phyloP scores from a whole-genome alignment of 176 grass and related monocot species.

The Triticum dicoccoides region DNA sequence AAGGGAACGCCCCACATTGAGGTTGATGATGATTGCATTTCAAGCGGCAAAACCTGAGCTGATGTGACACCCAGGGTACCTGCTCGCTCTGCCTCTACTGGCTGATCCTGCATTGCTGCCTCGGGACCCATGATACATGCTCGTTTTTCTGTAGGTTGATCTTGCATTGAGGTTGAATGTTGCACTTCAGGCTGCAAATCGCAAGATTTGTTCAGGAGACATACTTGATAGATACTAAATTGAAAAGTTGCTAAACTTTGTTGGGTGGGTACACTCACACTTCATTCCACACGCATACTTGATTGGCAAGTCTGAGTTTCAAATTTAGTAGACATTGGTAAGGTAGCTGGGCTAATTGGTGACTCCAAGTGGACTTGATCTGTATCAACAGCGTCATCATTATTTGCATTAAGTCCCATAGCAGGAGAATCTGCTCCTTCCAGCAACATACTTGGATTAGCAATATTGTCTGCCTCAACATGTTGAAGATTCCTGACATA shows the following conservation, averaged over 20 bases:
- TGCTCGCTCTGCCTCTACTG: conserved; percentile 11
- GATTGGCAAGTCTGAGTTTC: conserved; percentile 16
- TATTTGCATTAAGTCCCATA: too few relatives aligned
- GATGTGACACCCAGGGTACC: conserved; percentile 4
- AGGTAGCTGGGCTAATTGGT: too few relatives aligned
- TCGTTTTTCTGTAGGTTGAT: conserved; percentile 17
- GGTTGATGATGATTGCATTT: conserved; percentile 13
- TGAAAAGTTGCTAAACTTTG: background rate
- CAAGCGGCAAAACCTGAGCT: conserved; percentile 1
- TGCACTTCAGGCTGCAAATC: conserved; percentile 20
- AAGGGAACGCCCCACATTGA: background rate
- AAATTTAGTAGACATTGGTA: background rate
- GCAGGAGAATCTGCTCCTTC: too few relatives aligned
- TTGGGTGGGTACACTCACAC: background rate
- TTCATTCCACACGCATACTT: conserved; percentile 6
- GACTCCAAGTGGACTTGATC: too few relatives aligned
- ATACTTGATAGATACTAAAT: too few relatives aligned
- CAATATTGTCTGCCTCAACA: conserved; percentile 5
- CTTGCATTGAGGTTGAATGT: conserved; percentile 22
- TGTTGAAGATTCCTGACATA: conserved; percentile 29
- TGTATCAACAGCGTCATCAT: too few relatives aligned
- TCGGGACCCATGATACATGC: background rate
- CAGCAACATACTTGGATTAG: background rate
- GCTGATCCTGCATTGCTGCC: conserved; percentile 1
- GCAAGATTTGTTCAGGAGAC: background rate